Conservation (phyloP, 2,329 filamentous ascomycete genomes). For the Magnaporthiopsis incrustans region DNA sequence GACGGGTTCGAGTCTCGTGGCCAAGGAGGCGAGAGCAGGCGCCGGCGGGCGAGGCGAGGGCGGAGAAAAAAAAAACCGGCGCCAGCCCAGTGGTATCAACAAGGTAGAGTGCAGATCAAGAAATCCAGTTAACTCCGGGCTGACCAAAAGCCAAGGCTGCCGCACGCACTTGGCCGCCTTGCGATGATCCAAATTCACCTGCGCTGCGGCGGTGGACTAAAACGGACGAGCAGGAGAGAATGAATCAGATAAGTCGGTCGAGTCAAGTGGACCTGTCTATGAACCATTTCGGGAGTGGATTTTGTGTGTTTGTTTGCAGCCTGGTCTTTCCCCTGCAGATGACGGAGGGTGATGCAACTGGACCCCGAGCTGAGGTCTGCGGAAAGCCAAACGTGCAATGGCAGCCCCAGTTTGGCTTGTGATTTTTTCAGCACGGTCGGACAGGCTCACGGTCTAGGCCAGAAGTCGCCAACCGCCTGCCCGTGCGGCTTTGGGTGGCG, state of each 20-base stretch:
- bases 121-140: background rate
- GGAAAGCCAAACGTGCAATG: too few relatives aligned
- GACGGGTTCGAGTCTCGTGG: background rate
- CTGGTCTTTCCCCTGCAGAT: too few relatives aligned
- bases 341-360: too few relatives aligned
- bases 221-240: too few relatives aligned
- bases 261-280: background rate
- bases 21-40: background rate
- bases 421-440: background rate
- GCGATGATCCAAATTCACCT: background rate
- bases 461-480: background rate
- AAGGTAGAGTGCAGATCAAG: background rate
- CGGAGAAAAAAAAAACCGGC: too few relatives aligned
- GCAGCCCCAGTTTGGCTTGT: background rate
- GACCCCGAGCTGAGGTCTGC: too few relatives aligned
- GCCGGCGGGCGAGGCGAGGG: background rate
- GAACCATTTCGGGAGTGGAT: too few relatives aligned
- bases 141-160: background rate
- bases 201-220: background rate
- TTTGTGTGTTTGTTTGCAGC: background rate
- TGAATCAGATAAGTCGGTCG: background rate
- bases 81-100: background rate
- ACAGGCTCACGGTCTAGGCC: background rate
- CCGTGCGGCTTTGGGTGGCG: too few relatives aligned
- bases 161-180: background rate